These are phyloP conservation scores for Aspergillus cejpii DNA, from an alignment of 2,329 filamentous ascomycete genomes.

Conservation along the genomic window DNA sequence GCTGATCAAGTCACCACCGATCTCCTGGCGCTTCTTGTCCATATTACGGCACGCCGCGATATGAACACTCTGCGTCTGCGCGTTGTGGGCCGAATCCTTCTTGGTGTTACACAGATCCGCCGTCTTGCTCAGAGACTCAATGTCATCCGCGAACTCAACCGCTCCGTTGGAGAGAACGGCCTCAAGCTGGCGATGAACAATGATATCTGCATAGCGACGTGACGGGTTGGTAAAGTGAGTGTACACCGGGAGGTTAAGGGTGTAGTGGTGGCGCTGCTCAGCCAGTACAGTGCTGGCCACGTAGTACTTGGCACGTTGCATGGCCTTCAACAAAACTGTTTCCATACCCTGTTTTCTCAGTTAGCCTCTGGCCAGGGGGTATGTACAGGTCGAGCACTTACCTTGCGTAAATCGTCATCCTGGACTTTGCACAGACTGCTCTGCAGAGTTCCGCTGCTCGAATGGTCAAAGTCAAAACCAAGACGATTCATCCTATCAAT, in stretches of 20 bases:
- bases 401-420: constrained; percentile 79
- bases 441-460: constrained; percentile 83
- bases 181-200: constrained; percentile 93
- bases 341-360: constrained; percentile 69
- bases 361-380: constrained; percentile 3
- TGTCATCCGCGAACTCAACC: constrained; percentile 79
- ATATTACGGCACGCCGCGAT: constrained; percentile 95
- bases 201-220: constrained; percentile 86
- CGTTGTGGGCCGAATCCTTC: constrained; percentile 95
- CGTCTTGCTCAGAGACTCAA: constrained; percentile 83
- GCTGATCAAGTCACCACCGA: constrained; percentile 84
- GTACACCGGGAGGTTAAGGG: constrained; percentile 85
- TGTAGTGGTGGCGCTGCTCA: constrained; percentile 79
- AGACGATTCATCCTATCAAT: constrained; percentile 87
- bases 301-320: constrained; percentile 94
- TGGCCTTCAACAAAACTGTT: constrained; percentile 86
- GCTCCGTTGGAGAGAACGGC: constrained; percentile 73
- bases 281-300: constrained; percentile 71
- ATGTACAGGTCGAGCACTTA: constrained; percentile 20
- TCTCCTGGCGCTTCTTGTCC: constrained; percentile 82
- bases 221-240: constrained; percentile 97
- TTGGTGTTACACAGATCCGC: constrained; percentile 96
- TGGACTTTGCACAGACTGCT: constrained; percentile 93
- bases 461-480: constrained; percentile 81
- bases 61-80: constrained; percentile 97